Base-by-base conservation (phyloP, 2,329 filamentous ascomycete genomes). In the Pyricularia sp. region DNA sequence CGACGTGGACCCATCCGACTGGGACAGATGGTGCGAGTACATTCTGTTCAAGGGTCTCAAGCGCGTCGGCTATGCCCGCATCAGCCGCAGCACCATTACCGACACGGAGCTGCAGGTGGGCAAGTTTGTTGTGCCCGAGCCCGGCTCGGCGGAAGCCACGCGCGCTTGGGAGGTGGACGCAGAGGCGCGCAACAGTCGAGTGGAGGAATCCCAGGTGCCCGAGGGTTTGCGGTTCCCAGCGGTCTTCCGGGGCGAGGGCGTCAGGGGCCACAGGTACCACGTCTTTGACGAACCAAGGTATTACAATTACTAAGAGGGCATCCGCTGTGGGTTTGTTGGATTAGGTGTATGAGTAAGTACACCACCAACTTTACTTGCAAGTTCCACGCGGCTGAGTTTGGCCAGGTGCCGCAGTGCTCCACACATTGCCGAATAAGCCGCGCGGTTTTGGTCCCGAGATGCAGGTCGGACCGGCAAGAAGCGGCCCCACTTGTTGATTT, bases 21-120 rank as follows among this genome's bases (percentile, higher is more conserved):
- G 93, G 93, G 95, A 99, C 78, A 85, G 95, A 69, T 99, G 95
- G 95, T 99, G 95, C 82, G 94, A 99, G 82, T 99, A 99, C 79
- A 97, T 99, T 72, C 82, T 99, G 30, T 99, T 93, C 84, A 97
- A 97, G 83, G 89, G 89, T 14, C 81, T 99, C 71, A 90, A 89
- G 79, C 86, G 94, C 71, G 90, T 91, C 0, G 94, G 93, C 1
- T 99, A 99, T 77, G 95, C 95, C 4, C 85, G 95, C 68, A 90
- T 99, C 68, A 94, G 91, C 74, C 86, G 95, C 74, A 89, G 90
- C 73, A 96, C 92, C 1, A 98, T 99, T 73, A 99, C 95, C 14
- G 95, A 99, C 77, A 99, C 95, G 2, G 95, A 99, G 81, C 84
- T 99, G 69, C 95, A 99, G 84, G 92, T 97, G 36, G 95, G 92